phyloP scores from a whole-genome alignment of 2,329 filamentous ascomycete species.

The Coleophoma cylindrospora region DNA sequence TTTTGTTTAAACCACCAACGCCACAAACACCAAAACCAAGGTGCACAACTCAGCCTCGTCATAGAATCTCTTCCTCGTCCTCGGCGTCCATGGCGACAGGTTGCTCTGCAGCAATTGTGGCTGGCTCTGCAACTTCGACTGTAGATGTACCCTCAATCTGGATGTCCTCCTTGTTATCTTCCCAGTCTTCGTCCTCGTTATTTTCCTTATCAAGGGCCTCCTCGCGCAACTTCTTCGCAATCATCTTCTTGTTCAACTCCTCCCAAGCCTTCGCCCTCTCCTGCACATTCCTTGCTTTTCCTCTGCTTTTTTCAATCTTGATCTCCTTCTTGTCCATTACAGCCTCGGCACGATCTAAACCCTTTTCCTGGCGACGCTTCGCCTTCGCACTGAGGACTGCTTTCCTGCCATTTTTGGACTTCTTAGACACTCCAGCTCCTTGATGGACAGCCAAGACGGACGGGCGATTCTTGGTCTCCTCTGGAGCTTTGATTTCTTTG shows the following conservation, averaged over 20 bases:
- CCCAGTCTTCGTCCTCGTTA: constrained; percentile 10
- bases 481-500: constrained; percentile 50
- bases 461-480: constrained; percentile 46
- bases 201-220: constrained; percentile 19
- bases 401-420: constrained; percentile 52
- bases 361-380: constrained; percentile 50
- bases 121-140: constrained; percentile 1
- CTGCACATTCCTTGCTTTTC: constrained; percentile 40
- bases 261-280: constrained; percentile 51
- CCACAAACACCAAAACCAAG: constrained; percentile 9
- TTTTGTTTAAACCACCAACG: constrained; percentile 4
- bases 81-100: constrained; percentile 6
- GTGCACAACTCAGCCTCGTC: constrained; percentile 7
- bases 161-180: constrained; percentile 10
- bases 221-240: constrained; percentile 18
- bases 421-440: constrained; percentile 63
- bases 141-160: constrained; percentile 7
- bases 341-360: constrained; percentile 53
- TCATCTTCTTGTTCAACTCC: constrained; percentile 44
- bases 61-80: constrained; percentile 22
- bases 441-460: constrained; percentile 68
- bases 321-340: constrained; percentile 51
- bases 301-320: constrained; percentile 52
- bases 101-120: constrained; percentile 1
- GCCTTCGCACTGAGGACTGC: constrained; percentile 49